Base-by-base conservation (phyloP, 768 basidiomycete species). In the Strobilomyces echinocephalus region DNA sequence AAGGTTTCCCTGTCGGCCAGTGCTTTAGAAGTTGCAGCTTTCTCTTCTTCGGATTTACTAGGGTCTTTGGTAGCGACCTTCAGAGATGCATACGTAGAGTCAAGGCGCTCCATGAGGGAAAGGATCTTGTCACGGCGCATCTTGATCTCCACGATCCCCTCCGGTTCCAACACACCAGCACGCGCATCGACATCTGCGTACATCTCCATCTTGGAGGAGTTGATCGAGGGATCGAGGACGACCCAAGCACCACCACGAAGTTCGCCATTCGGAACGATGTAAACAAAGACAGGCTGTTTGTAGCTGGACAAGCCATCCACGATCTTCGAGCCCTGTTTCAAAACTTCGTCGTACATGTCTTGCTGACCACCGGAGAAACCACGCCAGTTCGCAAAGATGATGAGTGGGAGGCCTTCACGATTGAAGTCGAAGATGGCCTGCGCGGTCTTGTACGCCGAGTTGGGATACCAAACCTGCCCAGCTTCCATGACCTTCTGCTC, bases 401-500 rank as follows among this genome's bases (percentile, higher is more conserved):
- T 95, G 55, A 99, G 79, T 5, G 97, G 97, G 14, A 99, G 77
- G 21, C 91, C 92, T 73, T 99, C 97, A 40, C 97, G 87, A 73
- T 95, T 89, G 77, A 98, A 91, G 74, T 99, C 97, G 72, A 94
- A 94, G 76, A 98, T 98, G 15, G 97, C 95, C 65, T 98, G 97
- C 8, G 95, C 97, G 8, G 97, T 99, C 80, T 99, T 99, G 78
- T 97, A 95, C 7, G 97, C 95, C 6, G 93, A 95, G 72, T 99
- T 98, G 34, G 97, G 97, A 70, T 97, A 98, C 97, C 97, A 99
- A 24, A 98, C 97, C 72, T 95, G 93, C 60, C 97, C 97, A n/a
- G 97, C 97, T 69, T 98, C 95, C 87, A 98, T 95, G 71, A 98
- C 93, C 61, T 87, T 87, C 66, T 95, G 95, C 70, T 99, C 97